Base-by-base conservation (phyloP, 495 filamentous ascomycete species). In the Friedmanniomyces simplex region DNA sequence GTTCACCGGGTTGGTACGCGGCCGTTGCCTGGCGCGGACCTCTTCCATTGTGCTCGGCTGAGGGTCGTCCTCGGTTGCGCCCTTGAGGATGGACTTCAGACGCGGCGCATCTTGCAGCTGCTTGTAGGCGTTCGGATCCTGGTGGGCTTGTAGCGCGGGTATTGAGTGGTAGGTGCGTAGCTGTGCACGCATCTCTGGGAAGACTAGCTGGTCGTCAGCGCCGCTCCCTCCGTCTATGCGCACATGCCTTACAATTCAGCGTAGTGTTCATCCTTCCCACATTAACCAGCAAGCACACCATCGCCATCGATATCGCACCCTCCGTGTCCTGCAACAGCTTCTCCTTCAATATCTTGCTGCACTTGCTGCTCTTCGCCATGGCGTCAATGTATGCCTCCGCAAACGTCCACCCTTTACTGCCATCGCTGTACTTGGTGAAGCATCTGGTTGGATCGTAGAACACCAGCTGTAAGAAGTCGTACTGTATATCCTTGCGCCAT, bases 251-350 rank as follows among this genome's bases (percentile, higher is more conserved):
- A 96, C 91, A 98, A 70, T 98, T 98, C 22, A 98, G 75, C 0
- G 93, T 98, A 16, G 93, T 98, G 71, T 98, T 98, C 94, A 98
- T 98, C 57, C 93, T 79, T 43, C 93, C 93, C 60, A 98, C 85
- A 68, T 98, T 98, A 65, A 98, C 93, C 67, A 98, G 74, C 66
- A 98, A 73, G 74, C 93, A 98, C 57, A 98, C 89, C 93, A 98
- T 98, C 10, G 93, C 93, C 94, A 98, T 98, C 66, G 87, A 89
- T 68, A 95, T 86, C 28, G 94, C 93, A 43, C 89, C 89, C 55
- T 86, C 82, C 63, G 88, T 85, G 68, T 97, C 93, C 65, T 82
- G 91, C 65, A 96, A 82, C 62, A 98, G 79, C 76, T 98, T 98
- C 64, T 98, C 93, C 67, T 94, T 87, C 51, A 98, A 77, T 58